phyloP scores from a whole-genome alignment of 176 grass and related monocot genomes.

The Poa pratensis region DNA sequence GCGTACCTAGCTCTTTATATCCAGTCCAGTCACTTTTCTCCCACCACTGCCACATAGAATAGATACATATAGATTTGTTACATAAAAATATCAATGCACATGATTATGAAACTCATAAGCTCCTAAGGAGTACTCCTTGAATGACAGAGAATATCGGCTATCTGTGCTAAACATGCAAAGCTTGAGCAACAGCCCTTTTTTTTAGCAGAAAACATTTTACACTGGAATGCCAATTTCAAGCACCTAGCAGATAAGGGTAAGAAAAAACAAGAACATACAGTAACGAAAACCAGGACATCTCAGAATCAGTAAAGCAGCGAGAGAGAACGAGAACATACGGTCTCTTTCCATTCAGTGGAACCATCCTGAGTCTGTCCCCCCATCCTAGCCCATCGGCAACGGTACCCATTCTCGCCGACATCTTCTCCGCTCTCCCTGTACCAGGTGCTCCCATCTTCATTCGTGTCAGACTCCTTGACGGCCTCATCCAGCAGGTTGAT shows the following conservation, averaged over 20 bases:
- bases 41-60: conserved; percentile 86
- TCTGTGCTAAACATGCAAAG: background rate
- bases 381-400: conserved; percentile 93
- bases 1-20: conserved; percentile 94
- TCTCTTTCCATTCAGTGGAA: conserved; percentile 86
- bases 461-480: conserved; percentile 75
- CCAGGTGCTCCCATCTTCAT: conserved; percentile 97
- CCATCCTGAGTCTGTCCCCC: conserved; percentile 83
- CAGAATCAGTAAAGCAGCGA: conserved; percentile 33
- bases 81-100: background rate
- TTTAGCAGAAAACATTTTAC: background rate
- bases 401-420: conserved; percentile 77
- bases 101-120: background rate
- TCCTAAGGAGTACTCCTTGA: background rate
- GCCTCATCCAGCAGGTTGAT: conserved; percentile 93
- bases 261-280: background rate
- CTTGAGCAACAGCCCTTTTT: background rate
- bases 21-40: conserved; percentile 99
- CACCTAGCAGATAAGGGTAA: background rate
- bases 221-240: background rate
- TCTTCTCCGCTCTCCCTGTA: conserved; percentile 88
- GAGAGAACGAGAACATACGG: conserved; percentile 59
- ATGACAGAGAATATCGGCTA: background rate
- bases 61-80: conserved; percentile 33
- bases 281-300: background rate